phyloP scores from a whole-genome alignment of 2,329 filamentous ascomycete species.

The Ascochyta lentis region DNA sequence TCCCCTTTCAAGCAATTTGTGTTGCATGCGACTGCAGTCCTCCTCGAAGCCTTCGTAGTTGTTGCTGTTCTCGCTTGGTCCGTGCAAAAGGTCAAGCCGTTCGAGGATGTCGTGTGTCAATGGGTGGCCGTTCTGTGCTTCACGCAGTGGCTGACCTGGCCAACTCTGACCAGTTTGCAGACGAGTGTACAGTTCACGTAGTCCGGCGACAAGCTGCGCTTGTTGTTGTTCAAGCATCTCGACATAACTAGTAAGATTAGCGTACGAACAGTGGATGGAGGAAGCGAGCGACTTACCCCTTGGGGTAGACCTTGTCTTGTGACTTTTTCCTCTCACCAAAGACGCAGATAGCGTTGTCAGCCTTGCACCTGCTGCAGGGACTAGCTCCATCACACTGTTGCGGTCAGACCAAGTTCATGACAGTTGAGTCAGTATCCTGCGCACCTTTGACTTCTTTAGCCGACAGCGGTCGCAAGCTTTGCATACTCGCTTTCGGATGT shows the following conservation, averaged over 20 bases:
- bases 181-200: conserved; percentile 66
- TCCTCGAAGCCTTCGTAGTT: conserved; percentile 65
- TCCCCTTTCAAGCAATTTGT: conserved; percentile 61
- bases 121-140: conserved; percentile 61
- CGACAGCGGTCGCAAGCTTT: conserved; percentile 72
- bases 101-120: conserved; percentile 70
- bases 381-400: conserved; percentile 65
- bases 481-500: conserved; percentile 67
- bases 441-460: conserved; percentile 70
- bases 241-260: conserved; percentile 59
- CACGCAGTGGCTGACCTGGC: conserved; percentile 61
- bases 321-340: conserved; percentile 71
- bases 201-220: conserved; percentile 64
- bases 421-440: conserved; percentile 14
- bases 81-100: conserved; percentile 63
- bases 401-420: conserved; percentile 14
- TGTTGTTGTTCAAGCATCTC: conserved; percentile 73
- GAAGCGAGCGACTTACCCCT: conserved; percentile 57
- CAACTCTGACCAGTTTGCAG: conserved; percentile 61
- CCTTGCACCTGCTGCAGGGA: conserved; percentile 67
- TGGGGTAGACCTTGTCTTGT: conserved; percentile 72
- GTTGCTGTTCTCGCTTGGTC: conserved; percentile 53
- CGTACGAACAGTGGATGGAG: neutral
- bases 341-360: conserved; percentile 69
- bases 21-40: conserved; percentile 62